Evolutionary conservation across 208 protist genomes (phyloP), one percentile per base, ranked within the genome.

Genomic region (Zelonia costaricensis): DNA sequence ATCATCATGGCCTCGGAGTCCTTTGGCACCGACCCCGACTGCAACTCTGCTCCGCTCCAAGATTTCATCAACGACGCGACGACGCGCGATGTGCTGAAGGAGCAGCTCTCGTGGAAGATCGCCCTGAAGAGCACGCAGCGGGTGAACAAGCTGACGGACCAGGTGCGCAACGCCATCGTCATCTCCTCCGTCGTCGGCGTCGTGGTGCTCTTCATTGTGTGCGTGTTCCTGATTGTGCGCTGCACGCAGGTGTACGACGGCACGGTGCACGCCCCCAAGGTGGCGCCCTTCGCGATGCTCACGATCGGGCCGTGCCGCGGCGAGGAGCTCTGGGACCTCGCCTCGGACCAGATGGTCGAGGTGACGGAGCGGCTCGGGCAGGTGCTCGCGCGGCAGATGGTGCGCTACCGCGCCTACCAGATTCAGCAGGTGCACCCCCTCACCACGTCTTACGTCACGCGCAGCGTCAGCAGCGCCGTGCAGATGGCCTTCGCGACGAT

Each of bases 401-500:
- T 62, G 23, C 27, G 52, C 6, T 40, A 76, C 55, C 44, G 53
- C 30, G 88, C 76, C 35, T 94, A 89, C 69, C 73, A 82, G 39
- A 80, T 84, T 31, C 56, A 73, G 52, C 88, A 91, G 67, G 48
- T 90, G 43, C 82, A 94, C 72, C 82, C 84, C 31, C 88, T 86
- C 62, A 91, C 80, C 38, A 64, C 67, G 18, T 70, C 61, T 39
- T 78, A 81, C 67, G 69, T 87, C 20, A 69, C 80, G 16, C 72
- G 72, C 22, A 60, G 36, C 30, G 70, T 86, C 18, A 69, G 78
- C 10, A 65, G 64, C 1, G 77, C 80, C 6, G 69, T 93, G 44
- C 55, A 77, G 36, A 78, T 90, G 64, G 70, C 76, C 74, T 82
- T 88, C 56, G 51, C 47, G 63, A 18, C 80, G 22, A 59, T 94